Percentiles rank a stretch among this genome's conserved stretches.
phyloP scores from a whole-genome alignment of 495 filamentous ascomycete genomes.

The Lasiosphaeria hispida region DNA sequence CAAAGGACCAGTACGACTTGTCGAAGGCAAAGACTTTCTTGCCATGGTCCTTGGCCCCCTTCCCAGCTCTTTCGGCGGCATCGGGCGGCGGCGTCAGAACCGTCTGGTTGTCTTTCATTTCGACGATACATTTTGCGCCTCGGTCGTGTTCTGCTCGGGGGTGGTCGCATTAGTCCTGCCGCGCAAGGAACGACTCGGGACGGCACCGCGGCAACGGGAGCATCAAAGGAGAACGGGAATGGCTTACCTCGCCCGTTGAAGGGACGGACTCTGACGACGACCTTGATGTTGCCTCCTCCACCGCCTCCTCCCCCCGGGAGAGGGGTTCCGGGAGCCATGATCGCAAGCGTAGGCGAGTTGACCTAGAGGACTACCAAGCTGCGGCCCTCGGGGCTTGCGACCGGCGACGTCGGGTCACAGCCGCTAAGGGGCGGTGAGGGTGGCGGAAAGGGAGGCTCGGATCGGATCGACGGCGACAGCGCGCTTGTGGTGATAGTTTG shows the following conservation, averaged over 20 bases:
- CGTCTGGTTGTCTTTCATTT: slow-evolving; percentile 92
- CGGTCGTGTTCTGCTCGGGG: slow-evolving; percentile 71
- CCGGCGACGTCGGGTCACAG: neutral
- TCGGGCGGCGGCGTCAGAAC: slow-evolving; percentile 75
- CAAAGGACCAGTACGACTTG: slow-evolving; percentile 96
- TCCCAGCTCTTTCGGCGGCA: slow-evolving; percentile 53
- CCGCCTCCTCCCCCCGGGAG: slow-evolving; percentile 31
- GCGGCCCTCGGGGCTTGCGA: neutral
- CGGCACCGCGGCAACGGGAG: neutral
- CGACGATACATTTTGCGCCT: slow-evolving; percentile 93
- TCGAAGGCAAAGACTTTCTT: slow-evolving; percentile 94
- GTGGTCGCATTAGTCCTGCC: neutral
- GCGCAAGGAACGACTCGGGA: neutral
- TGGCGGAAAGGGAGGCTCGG: neutral
- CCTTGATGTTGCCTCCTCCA: slow-evolving; percentile 99
- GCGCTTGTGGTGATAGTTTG: slow-evolving; percentile 1
- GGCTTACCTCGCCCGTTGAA: slow-evolving; percentile 87
- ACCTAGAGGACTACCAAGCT: slow-evolving; percentile 1
- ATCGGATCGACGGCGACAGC: neutral
- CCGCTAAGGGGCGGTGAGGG: neutral
- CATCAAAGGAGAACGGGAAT: neutral
- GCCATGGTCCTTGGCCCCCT: slow-evolving; percentile 65
- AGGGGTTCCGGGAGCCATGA: slow-evolving; percentile 64
- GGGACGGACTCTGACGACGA: slow-evolving; percentile 91
- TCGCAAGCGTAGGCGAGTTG: slow-evolving; percentile 9